Evolutionary conservation across 1,139 yeast species (phyloP).

Genomic region (Geotrichum carabidarum): DNA sequence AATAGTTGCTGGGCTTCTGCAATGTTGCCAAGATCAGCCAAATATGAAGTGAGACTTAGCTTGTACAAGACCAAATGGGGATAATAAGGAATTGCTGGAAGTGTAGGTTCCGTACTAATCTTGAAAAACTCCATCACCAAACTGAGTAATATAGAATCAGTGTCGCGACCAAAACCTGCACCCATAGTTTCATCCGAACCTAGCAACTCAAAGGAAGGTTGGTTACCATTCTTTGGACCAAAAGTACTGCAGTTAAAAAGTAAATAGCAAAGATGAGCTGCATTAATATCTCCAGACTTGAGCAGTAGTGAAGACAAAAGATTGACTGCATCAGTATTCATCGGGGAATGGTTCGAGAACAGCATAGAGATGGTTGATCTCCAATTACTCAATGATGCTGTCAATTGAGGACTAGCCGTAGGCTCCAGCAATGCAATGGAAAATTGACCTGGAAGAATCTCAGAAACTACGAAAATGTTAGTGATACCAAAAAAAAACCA

Average conservation of each 20-base stretch:
- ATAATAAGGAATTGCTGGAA: constrained; percentile 36
- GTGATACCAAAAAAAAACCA: neutral
- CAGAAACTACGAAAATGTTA: constrained; percentile 13
- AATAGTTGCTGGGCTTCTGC: constrained; percentile 56
- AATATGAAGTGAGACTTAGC: constrained; percentile 55
- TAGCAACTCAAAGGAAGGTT: constrained; percentile 10
- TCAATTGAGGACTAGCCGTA: constrained; percentile 11
- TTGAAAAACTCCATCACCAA: constrained; percentile 66
- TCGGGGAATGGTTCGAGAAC: constrained; percentile 33
- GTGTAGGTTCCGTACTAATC: constrained; percentile 23
- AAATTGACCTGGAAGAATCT: constrained; percentile 17
- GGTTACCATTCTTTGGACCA: constrained; percentile 9
- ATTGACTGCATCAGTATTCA: constrained; percentile 33
- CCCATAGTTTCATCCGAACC: constrained; percentile 13
- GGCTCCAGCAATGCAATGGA: constrained; percentile 13
- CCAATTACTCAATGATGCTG: constrained; percentile 34
- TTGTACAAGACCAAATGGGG: constrained; percentile 55
- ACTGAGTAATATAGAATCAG: constrained; percentile 49
- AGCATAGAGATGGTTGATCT: constrained; percentile 34
- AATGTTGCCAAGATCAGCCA: constrained; percentile 59
- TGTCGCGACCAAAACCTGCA: constrained; percentile 34
- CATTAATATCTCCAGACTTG: constrained; percentile 32
- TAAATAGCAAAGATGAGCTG: constrained; percentile 40
- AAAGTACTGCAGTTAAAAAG: constrained; percentile 39
- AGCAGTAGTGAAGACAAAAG: constrained; percentile 35